Conservation (phyloP, 2,329 filamentous ascomycete species). For the Emmonsia crescens region DNA sequence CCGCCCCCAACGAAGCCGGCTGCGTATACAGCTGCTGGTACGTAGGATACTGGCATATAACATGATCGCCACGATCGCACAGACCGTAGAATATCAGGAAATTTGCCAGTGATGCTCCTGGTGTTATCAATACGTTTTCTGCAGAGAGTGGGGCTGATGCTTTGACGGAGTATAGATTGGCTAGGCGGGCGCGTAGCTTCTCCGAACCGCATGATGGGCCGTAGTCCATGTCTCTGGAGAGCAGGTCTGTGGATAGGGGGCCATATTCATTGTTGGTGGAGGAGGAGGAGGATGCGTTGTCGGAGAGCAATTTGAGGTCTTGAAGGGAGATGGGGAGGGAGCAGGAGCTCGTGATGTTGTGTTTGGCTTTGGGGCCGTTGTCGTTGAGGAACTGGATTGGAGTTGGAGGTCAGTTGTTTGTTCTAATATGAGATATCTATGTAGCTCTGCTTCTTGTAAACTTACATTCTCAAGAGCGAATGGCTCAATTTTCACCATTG, state of each 20-base stretch:
- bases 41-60: slow-evolving; percentile 76
- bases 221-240: slow-evolving; percentile 55
- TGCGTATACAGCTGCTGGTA: slow-evolving; percentile 77
- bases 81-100: slow-evolving; percentile 67
- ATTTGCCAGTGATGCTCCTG: slow-evolving; percentile 77
- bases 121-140: slow-evolving; percentile 63
- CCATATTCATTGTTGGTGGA: slow-evolving; percentile 11
- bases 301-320: slow-evolving; percentile 41
- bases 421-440: neutral
- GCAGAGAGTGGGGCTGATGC: slow-evolving; percentile 36
- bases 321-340: slow-evolving; percentile 46
- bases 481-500: slow-evolving; percentile 32
- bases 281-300: slow-evolving; percentile 15
- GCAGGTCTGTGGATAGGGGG: slow-evolving; percentile 29
- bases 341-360: slow-evolving; percentile 49
- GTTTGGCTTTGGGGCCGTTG: slow-evolving; percentile 42
- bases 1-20: slow-evolving; percentile 61
- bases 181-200: slow-evolving; percentile 52
- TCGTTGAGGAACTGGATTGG: slow-evolving; percentile 45
- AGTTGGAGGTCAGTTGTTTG: neutral
- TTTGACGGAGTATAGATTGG: slow-evolving; percentile 53
- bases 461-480: slow-evolving; percentile 56
- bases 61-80: slow-evolving; percentile 64
- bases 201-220: slow-evolving; percentile 60
- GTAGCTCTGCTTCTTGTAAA: no score